Conservation (phyloP, 1,284 basidiomycete genomes). For the Malassezia yamatoensis region DNA sequence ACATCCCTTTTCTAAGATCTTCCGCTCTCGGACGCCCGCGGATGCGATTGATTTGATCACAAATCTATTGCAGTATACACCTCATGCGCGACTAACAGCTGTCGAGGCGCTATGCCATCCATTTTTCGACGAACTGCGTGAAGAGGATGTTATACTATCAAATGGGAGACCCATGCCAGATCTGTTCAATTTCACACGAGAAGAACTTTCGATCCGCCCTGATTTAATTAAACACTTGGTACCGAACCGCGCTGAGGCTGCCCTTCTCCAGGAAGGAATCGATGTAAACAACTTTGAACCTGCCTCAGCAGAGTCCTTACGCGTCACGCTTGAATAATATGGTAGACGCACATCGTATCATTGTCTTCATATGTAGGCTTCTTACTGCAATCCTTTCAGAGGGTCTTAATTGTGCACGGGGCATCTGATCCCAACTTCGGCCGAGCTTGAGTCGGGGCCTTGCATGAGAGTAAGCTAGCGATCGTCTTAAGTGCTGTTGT, state of each 20-base stretch:
- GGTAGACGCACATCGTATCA: not conserved
- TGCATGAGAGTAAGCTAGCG: too few relatives aligned
- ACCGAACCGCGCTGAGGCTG: conserved; percentile 75
- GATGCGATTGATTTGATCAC: conserved; percentile 94
- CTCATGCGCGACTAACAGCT: conserved; percentile 77
- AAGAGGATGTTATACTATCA: conserved; percentile 71
- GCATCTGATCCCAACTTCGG: not conserved
- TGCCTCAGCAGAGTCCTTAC: conserved; percentile 45
- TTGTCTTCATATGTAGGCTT: too few relatives aligned
- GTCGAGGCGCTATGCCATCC: conserved; percentile 73
- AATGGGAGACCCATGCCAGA: conserved; percentile 91
- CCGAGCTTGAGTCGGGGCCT: not conserved
- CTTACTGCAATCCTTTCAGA: not conserved
- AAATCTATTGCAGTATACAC: conserved; percentile 92
- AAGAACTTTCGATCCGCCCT: conserved; percentile 91
- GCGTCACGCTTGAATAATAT: conserved; percentile 45
- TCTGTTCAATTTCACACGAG: conserved; percentile 90
- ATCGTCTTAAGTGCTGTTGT: too few relatives aligned
- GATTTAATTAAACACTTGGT: conserved; percentile 85
- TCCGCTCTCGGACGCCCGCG: conserved; percentile 88
- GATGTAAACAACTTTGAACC: conserved; percentile 70
- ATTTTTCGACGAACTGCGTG: conserved; percentile 92
- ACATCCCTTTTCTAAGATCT: conserved; percentile 62
- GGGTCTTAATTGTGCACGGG: not conserved
- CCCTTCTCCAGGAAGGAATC: conserved; percentile 74